A percentile compares a stretch with the other conserved stretches of the same genome.
These are phyloP conservation scores for Xylariaceae sp. DNA, from an alignment of 2,329 filamentous ascomycete genomes.

Conservation along the genomic window DNA sequence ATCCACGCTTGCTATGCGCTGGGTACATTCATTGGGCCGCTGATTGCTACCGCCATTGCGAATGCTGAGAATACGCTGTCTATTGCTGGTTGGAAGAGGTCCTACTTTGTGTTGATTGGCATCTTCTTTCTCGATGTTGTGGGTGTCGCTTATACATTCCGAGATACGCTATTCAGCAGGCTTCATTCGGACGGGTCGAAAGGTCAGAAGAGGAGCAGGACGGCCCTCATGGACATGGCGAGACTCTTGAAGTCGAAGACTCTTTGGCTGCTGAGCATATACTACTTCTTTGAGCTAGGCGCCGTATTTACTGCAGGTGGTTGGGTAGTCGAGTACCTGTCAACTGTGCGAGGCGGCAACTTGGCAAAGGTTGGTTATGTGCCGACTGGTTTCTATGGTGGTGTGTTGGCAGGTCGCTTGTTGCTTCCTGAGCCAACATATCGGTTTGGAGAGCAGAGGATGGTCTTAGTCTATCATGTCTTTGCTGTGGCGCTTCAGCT, in stretches of 20 bases:
- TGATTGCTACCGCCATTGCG: conserved; percentile 52
- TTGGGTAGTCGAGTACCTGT: conserved; percentile 65
- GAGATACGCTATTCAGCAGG: conserved; percentile 41
- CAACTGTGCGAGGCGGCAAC: conserved; percentile 56
- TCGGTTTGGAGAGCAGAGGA: conserved; percentile 55
- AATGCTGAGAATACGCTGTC: conserved; percentile 24
- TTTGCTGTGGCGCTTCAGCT: conserved; percentile 54
- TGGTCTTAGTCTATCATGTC: conserved; percentile 54
- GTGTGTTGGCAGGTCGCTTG: conserved; percentile 54
- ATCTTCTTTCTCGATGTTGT: conserved; percentile 50
- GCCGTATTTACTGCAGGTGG: conserved; percentile 54
- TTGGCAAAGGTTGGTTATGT: conserved; percentile 55
- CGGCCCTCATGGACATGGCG: conserved; percentile 43
- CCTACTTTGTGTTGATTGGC: conserved; percentile 55
- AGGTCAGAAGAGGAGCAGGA: conserved; percentile 29
- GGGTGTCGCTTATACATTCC: conserved; percentile 48
- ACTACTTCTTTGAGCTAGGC: conserved; percentile 64
- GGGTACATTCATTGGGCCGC: conserved; percentile 56
- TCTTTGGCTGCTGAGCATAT: conserved; percentile 59
- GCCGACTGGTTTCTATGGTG: conserved; percentile 58
- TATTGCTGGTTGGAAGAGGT: conserved; percentile 48
- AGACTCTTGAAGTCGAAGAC: conserved; percentile 42
- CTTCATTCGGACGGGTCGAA: conserved; percentile 3
- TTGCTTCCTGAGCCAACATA: conserved; percentile 59
- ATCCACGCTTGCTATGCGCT: conserved; percentile 63